These are phyloP conservation scores for Solanum bulbocastanum DNA, from an alignment of 257 asterid species.

Conservation along the genomic window DNA sequence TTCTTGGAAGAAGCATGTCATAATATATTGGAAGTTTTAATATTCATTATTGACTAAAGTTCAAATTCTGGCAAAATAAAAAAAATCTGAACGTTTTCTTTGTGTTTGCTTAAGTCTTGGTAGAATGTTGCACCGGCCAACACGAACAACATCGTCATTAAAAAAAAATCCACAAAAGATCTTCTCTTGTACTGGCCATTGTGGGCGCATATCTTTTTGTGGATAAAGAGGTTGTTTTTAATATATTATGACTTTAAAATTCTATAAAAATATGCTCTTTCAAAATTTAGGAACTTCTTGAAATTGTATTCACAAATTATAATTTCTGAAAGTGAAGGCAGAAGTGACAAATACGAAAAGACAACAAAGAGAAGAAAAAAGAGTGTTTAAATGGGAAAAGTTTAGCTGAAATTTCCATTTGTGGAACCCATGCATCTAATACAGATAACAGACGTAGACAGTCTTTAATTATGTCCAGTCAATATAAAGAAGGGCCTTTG, in stretches of 20 bases:
- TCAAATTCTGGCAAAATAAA: background rate
- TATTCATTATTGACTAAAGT: background rate
- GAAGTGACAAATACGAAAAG: background rate
- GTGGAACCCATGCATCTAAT: background rate
- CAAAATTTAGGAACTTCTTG: background rate
- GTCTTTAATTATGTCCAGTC: background rate
- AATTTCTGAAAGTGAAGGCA: background rate
- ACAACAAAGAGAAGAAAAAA: background rate
- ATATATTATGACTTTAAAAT: background rate
- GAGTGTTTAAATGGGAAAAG: background rate
- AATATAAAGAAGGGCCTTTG: background rate
- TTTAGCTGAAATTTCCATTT: background rate
- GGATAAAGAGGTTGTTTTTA: too few species aligned
- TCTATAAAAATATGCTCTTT: background rate
- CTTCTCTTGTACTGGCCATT: background rate
- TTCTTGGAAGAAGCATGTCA: conserved; percentile 11
- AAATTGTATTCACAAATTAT: background rate
- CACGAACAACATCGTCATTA: background rate
- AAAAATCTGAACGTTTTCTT: background rate
- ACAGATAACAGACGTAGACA: background rate
- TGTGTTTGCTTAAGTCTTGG: background rate
- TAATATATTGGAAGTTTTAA: background rate
- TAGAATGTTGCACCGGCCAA: background rate
- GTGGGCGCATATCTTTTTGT: background rate
- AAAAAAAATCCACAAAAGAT: background rate